A percentile compares a stretch with the other conserved stretches of the same genome.
Conservation (phyloP, 257 asterid species). For the Rhazya stricta region DNA sequence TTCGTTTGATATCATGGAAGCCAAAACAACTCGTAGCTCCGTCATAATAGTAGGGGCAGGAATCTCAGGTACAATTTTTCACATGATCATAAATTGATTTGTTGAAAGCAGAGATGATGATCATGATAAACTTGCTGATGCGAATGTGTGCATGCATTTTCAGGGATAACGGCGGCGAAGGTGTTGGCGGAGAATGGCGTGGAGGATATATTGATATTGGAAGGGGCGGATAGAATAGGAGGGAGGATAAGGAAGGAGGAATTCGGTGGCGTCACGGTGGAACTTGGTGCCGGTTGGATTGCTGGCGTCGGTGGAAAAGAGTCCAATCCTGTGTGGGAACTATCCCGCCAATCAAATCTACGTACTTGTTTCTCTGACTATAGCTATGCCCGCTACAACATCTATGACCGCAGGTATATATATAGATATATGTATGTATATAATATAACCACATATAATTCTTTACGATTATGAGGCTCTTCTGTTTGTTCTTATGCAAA, state of each 20-base stretch:
- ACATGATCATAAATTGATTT: not conserved
- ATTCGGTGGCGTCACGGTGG: slow-evolving; percentile 82
- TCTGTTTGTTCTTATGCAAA: not conserved
- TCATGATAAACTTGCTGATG: not conserved
- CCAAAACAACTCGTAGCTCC: slow-evolving; percentile 39
- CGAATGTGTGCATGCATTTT: not conserved
- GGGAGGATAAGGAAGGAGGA: slow-evolving; percentile 79
- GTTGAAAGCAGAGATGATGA: not conserved
- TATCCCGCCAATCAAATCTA: slow-evolving; percentile 58
- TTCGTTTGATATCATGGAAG: slow-evolving; percentile 35
- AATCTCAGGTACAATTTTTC: slow-evolving; percentile 49
- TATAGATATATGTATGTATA: no score
- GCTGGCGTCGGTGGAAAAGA: slow-evolving; percentile 91
- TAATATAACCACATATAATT: not conserved
- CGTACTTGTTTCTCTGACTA: slow-evolving; percentile 91
- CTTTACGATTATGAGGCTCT: not conserved
- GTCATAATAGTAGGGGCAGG: slow-evolving; percentile 87
- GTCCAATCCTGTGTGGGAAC: slow-evolving; percentile 86
- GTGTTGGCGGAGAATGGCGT: slow-evolving; percentile 76
- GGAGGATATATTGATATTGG: slow-evolving; percentile 62
- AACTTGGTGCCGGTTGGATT: slow-evolving; percentile 97
- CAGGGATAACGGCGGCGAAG: slow-evolving; percentile 85
- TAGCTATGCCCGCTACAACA: slow-evolving; percentile 82
- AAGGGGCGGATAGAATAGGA: slow-evolving; percentile 80
- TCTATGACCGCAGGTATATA: slow-evolving; percentile 69